phyloP scores from a whole-genome alignment of 495 filamentous ascomycete genomes.

The Cercophora newfieldiana region DNA sequence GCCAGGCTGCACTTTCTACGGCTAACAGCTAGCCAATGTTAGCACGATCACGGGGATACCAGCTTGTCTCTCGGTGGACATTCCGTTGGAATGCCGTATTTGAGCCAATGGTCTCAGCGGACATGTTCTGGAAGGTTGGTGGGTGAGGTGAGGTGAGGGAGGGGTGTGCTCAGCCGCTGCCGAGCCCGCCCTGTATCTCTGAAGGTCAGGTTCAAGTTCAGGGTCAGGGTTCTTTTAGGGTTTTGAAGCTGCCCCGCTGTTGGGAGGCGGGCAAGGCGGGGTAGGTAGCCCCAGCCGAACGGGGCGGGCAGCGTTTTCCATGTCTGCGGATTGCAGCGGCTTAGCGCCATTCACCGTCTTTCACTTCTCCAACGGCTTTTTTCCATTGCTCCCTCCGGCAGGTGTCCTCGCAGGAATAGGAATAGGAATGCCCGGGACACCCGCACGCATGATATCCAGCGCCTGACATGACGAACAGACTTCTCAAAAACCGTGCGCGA shows the following conservation, averaged over 20 bases:
- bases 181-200: not conserved
- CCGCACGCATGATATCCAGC: not conserved
- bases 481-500: not conserved
- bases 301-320: too few species aligned
- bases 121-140: not conserved
- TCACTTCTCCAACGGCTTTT: not conserved
- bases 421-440: not conserved
- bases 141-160: too few species aligned
- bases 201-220: not conserved
- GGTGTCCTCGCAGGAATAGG: not conserved
- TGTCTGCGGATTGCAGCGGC: conserved; percentile 6
- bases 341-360: not conserved
- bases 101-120: not conserved
- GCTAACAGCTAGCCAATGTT: too few species aligned
- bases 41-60: too few species aligned
- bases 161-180: too few species aligned
- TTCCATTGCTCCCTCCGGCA: not conserved
- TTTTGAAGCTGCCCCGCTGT: not conserved
- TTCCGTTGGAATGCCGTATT: not conserved
- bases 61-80: not conserved
- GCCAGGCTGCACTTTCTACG: too few species aligned
- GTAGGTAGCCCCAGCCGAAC: too few species aligned
- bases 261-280: not conserved
- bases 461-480: not conserved
- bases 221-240: too few species aligned